Conservation (phyloP, 352 stramenopile genomes). For the Phytopythium montanum region DNA sequence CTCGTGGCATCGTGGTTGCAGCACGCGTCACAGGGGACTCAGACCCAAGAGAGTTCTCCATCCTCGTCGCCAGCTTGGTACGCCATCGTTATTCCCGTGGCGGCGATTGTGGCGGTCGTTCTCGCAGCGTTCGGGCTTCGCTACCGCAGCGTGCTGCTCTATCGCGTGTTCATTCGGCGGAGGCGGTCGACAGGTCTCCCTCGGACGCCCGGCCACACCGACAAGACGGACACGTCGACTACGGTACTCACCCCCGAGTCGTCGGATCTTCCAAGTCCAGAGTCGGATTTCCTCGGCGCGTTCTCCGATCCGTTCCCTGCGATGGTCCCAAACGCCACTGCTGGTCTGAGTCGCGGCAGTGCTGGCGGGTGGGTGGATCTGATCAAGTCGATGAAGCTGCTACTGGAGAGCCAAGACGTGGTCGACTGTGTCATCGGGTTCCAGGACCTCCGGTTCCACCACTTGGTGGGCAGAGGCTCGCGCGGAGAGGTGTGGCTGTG, state of each 20-base stretch:
- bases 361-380: constrained; percentile 13
- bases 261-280: constrained; percentile 4
- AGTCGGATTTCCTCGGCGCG: constrained; percentile 12
- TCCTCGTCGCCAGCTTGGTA: constrained; percentile 13
- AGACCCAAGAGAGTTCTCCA: background rate
- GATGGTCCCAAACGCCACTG: constrained; percentile 9
- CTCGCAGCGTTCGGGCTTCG: constrained; percentile 11
- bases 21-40: constrained; percentile 10
- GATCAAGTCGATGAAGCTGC: constrained; percentile 11
- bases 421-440: constrained; percentile 25
- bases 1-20: constrained; percentile 36
- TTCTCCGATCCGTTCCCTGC: constrained; percentile 8
- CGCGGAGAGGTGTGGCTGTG: constrained; percentile 35
- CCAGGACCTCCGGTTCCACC: constrained; percentile 29
- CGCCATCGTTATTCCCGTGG: constrained; percentile 26
- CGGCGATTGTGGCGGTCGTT: constrained; percentile 14
- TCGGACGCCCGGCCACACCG: background rate
- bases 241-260: constrained; percentile 1
- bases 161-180: constrained; percentile 5
- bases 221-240: background rate
- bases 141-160: constrained; percentile 15
- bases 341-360: constrained; percentile 10
- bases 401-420: constrained; percentile 21
- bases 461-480: constrained; percentile 20
- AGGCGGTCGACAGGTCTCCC: background rate